Evolutionary conservation across 352 stramenopile species (phyloP), one percentile per base, ranked within the genome.

Genomic region (Globisporangium perplexum): DNA sequence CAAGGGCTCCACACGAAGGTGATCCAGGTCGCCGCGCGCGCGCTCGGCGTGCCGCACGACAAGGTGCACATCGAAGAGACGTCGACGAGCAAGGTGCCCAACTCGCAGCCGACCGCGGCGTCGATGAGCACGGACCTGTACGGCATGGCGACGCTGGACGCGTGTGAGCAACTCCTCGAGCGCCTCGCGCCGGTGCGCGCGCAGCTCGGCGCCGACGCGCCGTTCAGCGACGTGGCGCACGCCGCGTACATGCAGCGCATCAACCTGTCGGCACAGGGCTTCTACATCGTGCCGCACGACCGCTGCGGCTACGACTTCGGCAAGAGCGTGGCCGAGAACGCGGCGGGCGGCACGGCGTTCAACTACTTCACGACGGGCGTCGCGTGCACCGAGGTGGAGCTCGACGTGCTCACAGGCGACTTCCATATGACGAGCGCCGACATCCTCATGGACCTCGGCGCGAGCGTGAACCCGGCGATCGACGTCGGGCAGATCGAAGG

Each of bases 401-500:
- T 99, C 45, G 95, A 99, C 65, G 78, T 97, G 22, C 77, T 98
- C 46, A 98, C 94, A 24, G 96, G 96, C 47, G 93, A 98, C 66
- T 93, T 93, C 57, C 69, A 88, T 46, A 83, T 96, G 68, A 35
- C 79, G 28, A 73, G 75, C 47, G 79, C 88, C 18, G 86, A 96
- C 53, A 80, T 97, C 47, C 49, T 90, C 46, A 96, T 97, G 86
- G 90, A 97, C 57, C 74, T 98, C 22, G 96, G 96, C 26, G 84
- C 84, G 11, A 98, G 86, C 50, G 96, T 99, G 62, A 99, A 98
- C 66, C 95, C 95, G 30, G 80, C 89, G 17, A 98, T 99, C 67
- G 95, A 99, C 63, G 96, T 99, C 65, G 95, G 96, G 17, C 96
- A 99, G 71, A 98, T 99, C 36, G 96, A 99, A 75, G 96, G 96